Evolutionary conservation across 1,284 basidiomycete genomes (phyloP), one percentile per base, ranked within the genome.

Genomic region (Anthracocystis setariae): DNA sequence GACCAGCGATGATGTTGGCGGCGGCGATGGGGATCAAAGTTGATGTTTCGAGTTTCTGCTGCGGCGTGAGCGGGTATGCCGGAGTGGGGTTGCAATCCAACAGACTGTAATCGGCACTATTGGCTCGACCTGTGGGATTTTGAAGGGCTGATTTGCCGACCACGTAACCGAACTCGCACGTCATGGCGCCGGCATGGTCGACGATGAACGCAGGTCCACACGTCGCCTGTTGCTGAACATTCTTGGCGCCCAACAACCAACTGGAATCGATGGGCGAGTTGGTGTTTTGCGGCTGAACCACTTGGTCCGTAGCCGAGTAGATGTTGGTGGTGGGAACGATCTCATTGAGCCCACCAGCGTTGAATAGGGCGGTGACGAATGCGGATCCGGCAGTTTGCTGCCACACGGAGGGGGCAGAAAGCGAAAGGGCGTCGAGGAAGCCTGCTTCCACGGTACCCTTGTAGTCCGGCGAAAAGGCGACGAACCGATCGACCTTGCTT

Each of bases 241-340:
- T 72, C 15, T 59, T 55, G 8, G 48, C 63, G 55, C 40, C 47
- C 35, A 40, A 32, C 2, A 72, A 46, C 46, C 50, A 68, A n/a
- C 27, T 35, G 37, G 64, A 67, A 33, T 59, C 64, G 18, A 21
- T 1, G 2, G 59, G 49, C 3, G 23, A 20, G 50, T 59, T 58
- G 33, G 38, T 46, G 20, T 38, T 24, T 37, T 63, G 54, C 0
- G 69, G 64, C 33, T 72, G 63, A 2, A 73, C 64, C 21, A 67
- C 48, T 9, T 73, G 64, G 45, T 73, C 70, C 8, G 51, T 40
- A 2, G 44, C 29, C 24, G 56, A 60, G 50, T 64, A 73, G 24
- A 68, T n/a, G 52, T 62, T 63, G 29, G 70, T 73, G 13, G 70
- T 73, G 23, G 60, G 70, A 1, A 73, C 57, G 46, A 67, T 60